Conservation (phyloP, 1,284 basidiomycete species). For the Papiliotrema flavescens region DNA sequence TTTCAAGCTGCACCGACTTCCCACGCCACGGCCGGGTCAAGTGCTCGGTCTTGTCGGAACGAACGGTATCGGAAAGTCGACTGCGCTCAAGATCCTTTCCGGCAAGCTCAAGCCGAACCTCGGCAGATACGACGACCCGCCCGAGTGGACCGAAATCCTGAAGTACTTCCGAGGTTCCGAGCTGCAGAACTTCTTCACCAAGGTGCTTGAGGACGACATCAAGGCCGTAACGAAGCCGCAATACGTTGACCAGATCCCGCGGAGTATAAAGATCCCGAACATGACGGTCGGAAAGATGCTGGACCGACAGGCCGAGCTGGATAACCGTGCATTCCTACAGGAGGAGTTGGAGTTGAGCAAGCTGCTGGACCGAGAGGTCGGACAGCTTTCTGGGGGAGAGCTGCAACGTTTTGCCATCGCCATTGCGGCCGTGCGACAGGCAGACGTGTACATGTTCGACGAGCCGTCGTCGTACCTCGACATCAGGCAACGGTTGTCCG, state of each 20-base stretch:
- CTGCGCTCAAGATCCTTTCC: constrained; percentile 88
- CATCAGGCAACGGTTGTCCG: constrained; percentile 86
- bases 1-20: constrained; percentile 95
- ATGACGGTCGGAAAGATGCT: constrained; percentile 86
- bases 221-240: constrained; percentile 98
- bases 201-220: constrained; percentile 95
- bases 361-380: constrained; percentile 76
- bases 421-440: constrained; percentile 64
- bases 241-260: constrained; percentile 97
- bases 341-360: constrained; percentile 79
- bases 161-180: constrained; percentile 97
- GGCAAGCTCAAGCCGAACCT: constrained; percentile 83
- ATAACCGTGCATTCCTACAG: constrained; percentile 72
- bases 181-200: constrained; percentile 97
- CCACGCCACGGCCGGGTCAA: constrained; percentile 90
- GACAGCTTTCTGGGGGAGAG: constrained; percentile 88
- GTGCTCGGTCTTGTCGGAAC: constrained; percentile 94
- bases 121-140: constrained; percentile 62
- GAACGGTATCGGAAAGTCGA: constrained; percentile 98
- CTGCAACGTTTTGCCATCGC: constrained; percentile 81
- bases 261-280: constrained; percentile 78
- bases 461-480: constrained; percentile 97
- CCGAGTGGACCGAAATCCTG: constrained; percentile 95
- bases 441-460: constrained; percentile 69
- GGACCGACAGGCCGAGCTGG: constrained; percentile 56